Conservation (phyloP, 2,329 filamentous ascomycete genomes). For the Pyricularia sp. region DNA sequence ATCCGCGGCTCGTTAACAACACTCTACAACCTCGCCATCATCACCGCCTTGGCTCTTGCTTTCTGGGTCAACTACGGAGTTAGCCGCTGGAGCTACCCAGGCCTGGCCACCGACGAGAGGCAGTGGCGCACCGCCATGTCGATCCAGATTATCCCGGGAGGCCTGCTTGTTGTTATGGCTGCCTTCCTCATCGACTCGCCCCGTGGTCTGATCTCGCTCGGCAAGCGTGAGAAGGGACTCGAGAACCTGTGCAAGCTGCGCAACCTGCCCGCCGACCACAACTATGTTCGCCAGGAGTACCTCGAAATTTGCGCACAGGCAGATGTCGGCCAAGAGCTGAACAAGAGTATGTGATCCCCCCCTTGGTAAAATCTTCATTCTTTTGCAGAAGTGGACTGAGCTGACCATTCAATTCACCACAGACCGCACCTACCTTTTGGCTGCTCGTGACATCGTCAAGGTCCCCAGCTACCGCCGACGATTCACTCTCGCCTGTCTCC, state of each 20-base stretch:
- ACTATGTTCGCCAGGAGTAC: conserved; percentile 27
- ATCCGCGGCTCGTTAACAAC: conserved; percentile 26
- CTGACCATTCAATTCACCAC: not conserved
- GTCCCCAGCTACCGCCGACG: conserved; percentile 16
- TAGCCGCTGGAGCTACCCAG: conserved; percentile 11
- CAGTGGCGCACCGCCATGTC: conserved; percentile 34
- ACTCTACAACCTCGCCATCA: conserved; percentile 24
- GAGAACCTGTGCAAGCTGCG: conserved; percentile 27
- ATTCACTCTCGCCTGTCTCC: conserved; percentile 15
- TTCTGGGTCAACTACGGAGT: conserved; percentile 22
- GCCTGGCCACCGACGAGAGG: conserved; percentile 7
- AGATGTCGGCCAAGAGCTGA: conserved; percentile 16
- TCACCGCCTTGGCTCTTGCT: conserved; percentile 36
- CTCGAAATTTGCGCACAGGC: conserved; percentile 26
- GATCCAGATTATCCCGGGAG: conserved; percentile 29
- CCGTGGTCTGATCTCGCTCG: conserved; percentile 23
- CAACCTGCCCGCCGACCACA: conserved; percentile 25
- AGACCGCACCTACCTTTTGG: conserved; percentile 6
- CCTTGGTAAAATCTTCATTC: not conserved
- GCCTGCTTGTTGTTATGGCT: conserved; percentile 19
- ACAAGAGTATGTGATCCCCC: not conserved
- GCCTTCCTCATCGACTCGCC: conserved; percentile 24
- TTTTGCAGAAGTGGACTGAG: not conserved
- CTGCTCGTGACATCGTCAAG: conserved; percentile 15
- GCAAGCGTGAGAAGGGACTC: conserved; percentile 24